These are phyloP conservation scores for Fraxinus pennsylvanica DNA, from an alignment of 257 asterid species.

Conservation along the genomic window DNA sequence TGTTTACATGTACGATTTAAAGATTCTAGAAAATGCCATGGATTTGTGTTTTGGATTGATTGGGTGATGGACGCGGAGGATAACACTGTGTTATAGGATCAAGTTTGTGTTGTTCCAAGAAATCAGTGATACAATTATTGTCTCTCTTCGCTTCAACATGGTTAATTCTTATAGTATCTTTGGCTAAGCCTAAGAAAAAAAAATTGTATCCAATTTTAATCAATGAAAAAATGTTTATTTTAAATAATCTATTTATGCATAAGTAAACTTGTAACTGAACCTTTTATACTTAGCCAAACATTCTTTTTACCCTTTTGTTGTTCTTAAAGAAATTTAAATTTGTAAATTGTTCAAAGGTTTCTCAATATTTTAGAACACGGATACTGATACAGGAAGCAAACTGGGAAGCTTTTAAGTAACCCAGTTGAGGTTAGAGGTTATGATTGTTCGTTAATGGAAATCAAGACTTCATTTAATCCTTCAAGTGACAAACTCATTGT, in stretches of 20 bases:
- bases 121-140: background rate
- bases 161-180: no score
- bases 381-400: constrained; percentile 73
- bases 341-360: background rate
- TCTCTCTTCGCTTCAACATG: no score
- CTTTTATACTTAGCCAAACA: background rate
- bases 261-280: no score
- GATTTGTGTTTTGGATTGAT: no score
- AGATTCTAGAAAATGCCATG: no score
- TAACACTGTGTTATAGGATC: constrained; percentile 27
- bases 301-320: background rate
- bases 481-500: no score
- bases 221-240: no score
- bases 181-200: no score
- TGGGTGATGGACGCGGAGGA: no score
- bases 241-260: no score
- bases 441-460: constrained; percentile 38
- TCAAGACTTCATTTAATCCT: constrained; percentile 32
- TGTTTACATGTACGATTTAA: no score
- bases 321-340: background rate
- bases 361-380: constrained; percentile 37
- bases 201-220: no score
- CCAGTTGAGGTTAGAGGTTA: constrained; percentile 47
- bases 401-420: constrained; percentile 63
- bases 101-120: constrained; percentile 41